A percentile compares a stretch with the other conserved stretches of the same genome.
Conservation (phyloP, 306 rosid genomes). For the Cucurbita moschata region DNA sequence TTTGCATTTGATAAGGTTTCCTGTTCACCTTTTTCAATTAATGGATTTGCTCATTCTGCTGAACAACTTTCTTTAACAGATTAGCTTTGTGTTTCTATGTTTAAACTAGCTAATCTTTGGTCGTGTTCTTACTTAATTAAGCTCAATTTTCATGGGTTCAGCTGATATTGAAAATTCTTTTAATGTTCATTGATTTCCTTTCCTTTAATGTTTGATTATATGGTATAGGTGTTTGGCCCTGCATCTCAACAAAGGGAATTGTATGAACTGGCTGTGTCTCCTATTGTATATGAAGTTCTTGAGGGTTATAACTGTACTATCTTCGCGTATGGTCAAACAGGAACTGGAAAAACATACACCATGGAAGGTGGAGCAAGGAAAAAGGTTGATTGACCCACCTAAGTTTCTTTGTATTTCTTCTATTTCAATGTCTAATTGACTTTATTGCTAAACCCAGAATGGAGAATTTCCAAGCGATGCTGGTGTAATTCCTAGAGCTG, state of each 20-base stretch:
- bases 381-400: constrained; percentile 35
- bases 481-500: constrained; percentile 98
- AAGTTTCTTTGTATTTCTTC: not conserved
- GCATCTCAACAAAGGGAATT: constrained; percentile 76
- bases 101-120: not conserved
- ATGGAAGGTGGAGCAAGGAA: constrained; percentile 99
- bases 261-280: constrained; percentile 92
- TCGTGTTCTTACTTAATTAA: not conserved
- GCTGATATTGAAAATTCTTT: constrained; percentile 4
- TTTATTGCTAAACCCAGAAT: constrained; percentile 36
- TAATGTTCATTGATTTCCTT: not conserved
- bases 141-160: constrained; percentile 4
- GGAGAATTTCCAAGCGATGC: constrained; percentile 98
- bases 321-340: constrained; percentile 97
- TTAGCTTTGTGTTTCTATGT: not conserved
- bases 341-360: constrained; percentile 95
- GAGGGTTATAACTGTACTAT: constrained; percentile 98
- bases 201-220: constrained; percentile 11
- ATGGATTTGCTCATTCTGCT: not conserved
- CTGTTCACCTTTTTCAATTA: too few relatives aligned
- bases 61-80: not conserved
- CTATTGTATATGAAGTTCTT: constrained; percentile 89
- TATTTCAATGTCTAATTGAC: not conserved
- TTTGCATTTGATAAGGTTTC: constrained; percentile 82
- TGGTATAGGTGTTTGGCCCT: constrained; percentile 81